Base-by-base conservation (phyloP, 768 basidiomycete genomes). In the Termitomyces sp. region DNA sequence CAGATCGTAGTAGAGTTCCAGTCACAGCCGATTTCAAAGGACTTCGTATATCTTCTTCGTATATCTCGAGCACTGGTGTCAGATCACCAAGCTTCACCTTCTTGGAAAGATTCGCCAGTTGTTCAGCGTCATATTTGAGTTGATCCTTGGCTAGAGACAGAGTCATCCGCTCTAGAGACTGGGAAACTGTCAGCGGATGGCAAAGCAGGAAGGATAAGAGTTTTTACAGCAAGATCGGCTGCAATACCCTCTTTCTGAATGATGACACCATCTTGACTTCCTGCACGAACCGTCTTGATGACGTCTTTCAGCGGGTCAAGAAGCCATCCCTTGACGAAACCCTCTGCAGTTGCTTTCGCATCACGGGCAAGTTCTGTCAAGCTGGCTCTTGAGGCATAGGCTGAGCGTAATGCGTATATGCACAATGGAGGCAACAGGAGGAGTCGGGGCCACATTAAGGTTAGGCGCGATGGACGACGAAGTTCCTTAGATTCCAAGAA, bases 121-220 rank as follows among this genome's bases (percentile, higher is more conserved):
- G 87, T 5, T 75, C 73, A 5, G 82, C 73, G 2, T 76, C 75
- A 59, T 92, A 88, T 28, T 82, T 73, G 46, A 95, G 77, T 67
- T 90, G 86, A 64, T 98, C 96, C 59, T 81, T 79, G 1, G 91
- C 94, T 2, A 98, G 80, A 18, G 91, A 82, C 4, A 95, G 74
- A 3, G 91, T 84, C 96, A 98, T 98, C 30, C 96, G 82, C 71
- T 98, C 91, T 28, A 98, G 80, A 23, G 91, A 94, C 93, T 96
- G 60, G 23, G 58, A 10, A 50, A 20, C 46, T 30, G 43, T 23
- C 46, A 36, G 50, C 50, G 12, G 9, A 53, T 26, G 12, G 28
- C 55, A 35, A 26, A 28, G 38, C 36, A 52, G 55, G 46, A 4
- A 30, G 23, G 8, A 33, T n/a, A n/a, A 35, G 41, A 46, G 41